A percentile compares a stretch with the other conserved stretches of the same genome.
Conservation (phyloP, 305 asterid species). For the Fraxinus greggii region DNA sequence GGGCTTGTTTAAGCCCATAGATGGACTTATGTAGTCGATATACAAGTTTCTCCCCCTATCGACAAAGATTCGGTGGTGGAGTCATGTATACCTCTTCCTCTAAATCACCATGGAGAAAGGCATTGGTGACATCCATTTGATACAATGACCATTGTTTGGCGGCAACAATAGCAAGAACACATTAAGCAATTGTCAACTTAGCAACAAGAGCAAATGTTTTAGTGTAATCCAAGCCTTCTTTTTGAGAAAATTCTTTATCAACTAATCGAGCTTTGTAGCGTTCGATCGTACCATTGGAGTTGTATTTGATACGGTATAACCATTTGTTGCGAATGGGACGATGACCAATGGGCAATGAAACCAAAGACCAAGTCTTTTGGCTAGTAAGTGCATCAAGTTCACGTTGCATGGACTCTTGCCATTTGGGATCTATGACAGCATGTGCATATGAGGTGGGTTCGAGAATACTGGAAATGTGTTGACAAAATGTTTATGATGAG, state of each 20-base stretch:
- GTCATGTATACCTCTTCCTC: background rate
- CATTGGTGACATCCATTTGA: background rate
- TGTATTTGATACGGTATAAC: background rate
- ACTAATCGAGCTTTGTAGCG: background rate
- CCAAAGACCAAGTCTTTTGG: background rate
- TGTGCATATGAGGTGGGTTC: background rate
- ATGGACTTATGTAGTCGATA: slow-evolving; percentile 2
- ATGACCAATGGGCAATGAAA: background rate
- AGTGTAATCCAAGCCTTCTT: background rate
- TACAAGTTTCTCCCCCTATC: background rate
- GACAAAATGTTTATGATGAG: background rate
- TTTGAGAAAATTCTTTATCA: background rate
- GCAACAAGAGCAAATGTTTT: background rate
- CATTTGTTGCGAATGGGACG: background rate
- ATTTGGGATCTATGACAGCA: background rate
- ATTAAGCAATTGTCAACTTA: background rate
- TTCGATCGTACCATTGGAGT: background rate
- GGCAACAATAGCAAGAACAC: background rate
- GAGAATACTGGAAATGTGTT: background rate
- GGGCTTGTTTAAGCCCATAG: slow-evolving; percentile 13
- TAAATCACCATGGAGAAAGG: slow-evolving; percentile 2
- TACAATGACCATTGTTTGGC: background rate
- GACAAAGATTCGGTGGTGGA: slow-evolving; percentile 4
- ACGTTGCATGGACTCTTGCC: background rate
- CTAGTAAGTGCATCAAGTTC: background rate